These are phyloP conservation scores for Schizophyllum commune DNA, from an alignment of 1,284 basidiomycete genomes.

Conservation along the genomic window DNA sequence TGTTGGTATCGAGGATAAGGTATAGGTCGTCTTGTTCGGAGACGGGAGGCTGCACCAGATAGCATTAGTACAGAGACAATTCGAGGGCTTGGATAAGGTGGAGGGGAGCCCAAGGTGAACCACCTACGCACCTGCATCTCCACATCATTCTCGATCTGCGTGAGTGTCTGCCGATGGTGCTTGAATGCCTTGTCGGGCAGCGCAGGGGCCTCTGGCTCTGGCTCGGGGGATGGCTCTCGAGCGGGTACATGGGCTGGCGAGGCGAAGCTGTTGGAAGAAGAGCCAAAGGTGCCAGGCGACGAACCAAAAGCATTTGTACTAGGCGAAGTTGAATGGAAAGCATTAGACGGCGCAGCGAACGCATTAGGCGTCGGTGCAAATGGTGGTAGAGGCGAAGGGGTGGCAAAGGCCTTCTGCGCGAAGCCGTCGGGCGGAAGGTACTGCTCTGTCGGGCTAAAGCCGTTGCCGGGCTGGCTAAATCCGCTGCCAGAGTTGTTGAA, in stretches of 20 bases:
- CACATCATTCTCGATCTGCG: slow-evolving; percentile 30
- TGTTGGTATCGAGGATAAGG: slow-evolving; percentile 67
- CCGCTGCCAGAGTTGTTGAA: neutral
- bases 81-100: too few species aligned
- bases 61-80: neutral
- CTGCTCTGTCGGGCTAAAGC: neutral
- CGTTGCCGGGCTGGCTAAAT: neutral
- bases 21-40: slow-evolving; percentile 30
- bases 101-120: too few species aligned
- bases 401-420: neutral
- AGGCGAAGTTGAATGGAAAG: neutral
- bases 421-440: neutral
- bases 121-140: slow-evolving; percentile 41
- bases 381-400: neutral
- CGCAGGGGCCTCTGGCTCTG: neutral
- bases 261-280: neutral
- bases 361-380: neutral
- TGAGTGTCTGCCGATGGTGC: slow-evolving; percentile 4
- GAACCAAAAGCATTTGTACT: neutral
- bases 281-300: too few species aligned
- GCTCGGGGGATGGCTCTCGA: neutral
- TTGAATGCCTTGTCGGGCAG: neutral
- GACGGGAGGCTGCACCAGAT: slow-evolving; percentile 26
- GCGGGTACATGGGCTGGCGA: too few species aligned
- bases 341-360: neutral